Evolutionary conservation across 1,139 yeast species (phyloP), one percentile per base, ranked within the genome.

Genomic region (Meyerozyma sp.): DNA sequence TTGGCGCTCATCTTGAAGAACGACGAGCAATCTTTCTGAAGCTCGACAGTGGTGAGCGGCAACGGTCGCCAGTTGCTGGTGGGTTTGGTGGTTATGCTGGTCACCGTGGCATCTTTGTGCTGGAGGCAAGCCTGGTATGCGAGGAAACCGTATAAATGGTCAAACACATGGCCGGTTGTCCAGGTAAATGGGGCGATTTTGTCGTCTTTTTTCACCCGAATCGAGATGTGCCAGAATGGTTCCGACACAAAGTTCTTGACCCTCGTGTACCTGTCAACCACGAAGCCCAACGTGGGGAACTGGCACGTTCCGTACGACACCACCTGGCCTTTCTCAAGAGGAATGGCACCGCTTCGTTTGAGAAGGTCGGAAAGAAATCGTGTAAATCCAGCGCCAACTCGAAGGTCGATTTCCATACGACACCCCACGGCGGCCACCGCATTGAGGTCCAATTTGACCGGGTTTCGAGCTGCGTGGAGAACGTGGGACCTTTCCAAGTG

Each of bases 261-360:
- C 44, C 96, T 70, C 48, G 81, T 81, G 59, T 83, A 90, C 47
- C 98, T 68, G 58, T 94, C 98, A n/a, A 93, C 98, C 1, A 94
- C 91, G 63, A 94, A 94, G 2, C 98, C 98, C 42, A 94, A 68
- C 0, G 98, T 93, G 1, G 99, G 99, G 54, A 93, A 93, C 59
- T 94, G 99, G 59, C 99, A 94, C 1, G 96, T 81, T 1, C 98
- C 98, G 59, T 90, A 91, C 0, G 96, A 88, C 0, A 69, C 68
- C 32, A 66, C 52, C 47, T 65, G 60, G 49, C 58, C 53, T 20
- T 48, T 54, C 28, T 62, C 50, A 42, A 34, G 37, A 4, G 37
- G 37, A 34, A 59, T 46, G 40, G 61, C 53, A 42, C 56, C 48
- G 49, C 51, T 51, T 36, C 56, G 52, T 44, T 70, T 69, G 42